These are phyloP conservation scores for Apiotrichum porosum DNA, from an alignment of 1,284 basidiomycete genomes.

Conservation along the genomic window DNA sequence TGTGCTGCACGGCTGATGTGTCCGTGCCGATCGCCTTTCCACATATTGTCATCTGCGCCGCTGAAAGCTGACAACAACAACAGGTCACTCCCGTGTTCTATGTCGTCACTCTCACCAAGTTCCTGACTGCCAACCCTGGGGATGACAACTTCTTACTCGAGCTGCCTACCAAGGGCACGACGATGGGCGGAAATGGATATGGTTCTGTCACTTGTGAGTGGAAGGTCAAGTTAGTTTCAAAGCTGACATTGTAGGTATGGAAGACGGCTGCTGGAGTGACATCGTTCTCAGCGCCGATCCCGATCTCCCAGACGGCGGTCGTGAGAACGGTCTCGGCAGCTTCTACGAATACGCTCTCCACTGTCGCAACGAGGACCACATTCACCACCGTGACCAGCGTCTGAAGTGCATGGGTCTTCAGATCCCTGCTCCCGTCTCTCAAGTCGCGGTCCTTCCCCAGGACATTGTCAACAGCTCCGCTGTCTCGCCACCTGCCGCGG, in stretches of 20 bases:
- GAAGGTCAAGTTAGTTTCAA: no score
- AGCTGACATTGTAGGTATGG: slow-evolving; percentile 31
- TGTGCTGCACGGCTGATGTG: no score
- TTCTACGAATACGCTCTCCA: slow-evolving; percentile 29
- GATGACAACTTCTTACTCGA: slow-evolving; percentile 41
- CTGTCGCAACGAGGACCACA: slow-evolving; percentile 2
- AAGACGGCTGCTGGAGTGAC: slow-evolving; percentile 41
- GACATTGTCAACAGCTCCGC: background rate
- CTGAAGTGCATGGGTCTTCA: background rate
- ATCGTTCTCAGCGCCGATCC: slow-evolving; percentile 34
- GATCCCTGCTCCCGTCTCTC: no score
- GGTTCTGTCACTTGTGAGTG: slow-evolving; percentile 38
- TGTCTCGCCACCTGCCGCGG: background rate
- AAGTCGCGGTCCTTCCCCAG: background rate
- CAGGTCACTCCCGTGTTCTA: no score
- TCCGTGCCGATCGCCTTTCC: no score
- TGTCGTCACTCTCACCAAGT: no score
- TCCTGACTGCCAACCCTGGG: slow-evolving; percentile 22
- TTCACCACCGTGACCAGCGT: slow-evolving; percentile 6
- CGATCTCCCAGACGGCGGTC: slow-evolving; percentile 24
- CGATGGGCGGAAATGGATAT: slow-evolving; percentile 34
- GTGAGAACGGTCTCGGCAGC: slow-evolving; percentile 31
- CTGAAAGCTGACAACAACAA: no score
- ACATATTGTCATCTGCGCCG: no score
- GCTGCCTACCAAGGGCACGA: slow-evolving; percentile 13